Evolutionary conservation across 441 rosid genomes (phyloP).

Genomic region (Jatropha multifida): DNA sequence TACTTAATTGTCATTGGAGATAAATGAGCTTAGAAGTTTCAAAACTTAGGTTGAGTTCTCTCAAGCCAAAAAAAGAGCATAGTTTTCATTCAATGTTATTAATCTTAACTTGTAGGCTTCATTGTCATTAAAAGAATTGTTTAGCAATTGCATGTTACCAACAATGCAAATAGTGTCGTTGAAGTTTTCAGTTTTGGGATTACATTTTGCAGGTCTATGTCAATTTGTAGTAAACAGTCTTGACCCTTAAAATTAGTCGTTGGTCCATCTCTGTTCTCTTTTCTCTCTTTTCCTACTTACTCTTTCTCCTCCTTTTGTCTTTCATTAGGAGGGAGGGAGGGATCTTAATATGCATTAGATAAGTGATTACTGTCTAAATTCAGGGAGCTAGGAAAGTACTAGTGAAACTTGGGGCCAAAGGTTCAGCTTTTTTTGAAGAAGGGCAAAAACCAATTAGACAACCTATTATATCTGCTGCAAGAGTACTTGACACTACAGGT

Average conservation of each 20-base stretch:
- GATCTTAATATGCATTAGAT: neutral
- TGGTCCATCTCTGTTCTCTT: neutral
- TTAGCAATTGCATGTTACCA: neutral
- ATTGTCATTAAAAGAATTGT: neutral
- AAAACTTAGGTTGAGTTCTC: neutral
- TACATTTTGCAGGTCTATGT: neutral
- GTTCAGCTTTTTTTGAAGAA: slow-evolving; percentile 74
- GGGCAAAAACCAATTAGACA: slow-evolving; percentile 71
- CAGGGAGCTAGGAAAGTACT: slow-evolving; percentile 87
- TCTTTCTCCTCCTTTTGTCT: neutral
- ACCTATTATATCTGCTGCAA: slow-evolving; percentile 60
- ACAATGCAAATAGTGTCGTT: neutral
- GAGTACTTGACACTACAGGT: slow-evolving; percentile 87
- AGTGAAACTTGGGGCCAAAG: slow-evolving; percentile 84
- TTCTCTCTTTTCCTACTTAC: no score
- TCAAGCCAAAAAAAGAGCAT: neutral
- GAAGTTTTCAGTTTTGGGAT: neutral
- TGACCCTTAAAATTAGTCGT: neutral
- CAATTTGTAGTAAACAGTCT: neutral
- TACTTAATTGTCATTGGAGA: no score
- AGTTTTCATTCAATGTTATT: neutral
- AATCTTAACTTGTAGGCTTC: neutral
- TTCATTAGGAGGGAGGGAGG: neutral
- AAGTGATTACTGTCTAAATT: slow-evolving; percentile 5
- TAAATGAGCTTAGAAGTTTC: neutral